Evolutionary conservation across 1,139 yeast species (phyloP), one percentile per base, ranked within the genome.

Genomic region (Sugiyamaella neomexicana): DNA sequence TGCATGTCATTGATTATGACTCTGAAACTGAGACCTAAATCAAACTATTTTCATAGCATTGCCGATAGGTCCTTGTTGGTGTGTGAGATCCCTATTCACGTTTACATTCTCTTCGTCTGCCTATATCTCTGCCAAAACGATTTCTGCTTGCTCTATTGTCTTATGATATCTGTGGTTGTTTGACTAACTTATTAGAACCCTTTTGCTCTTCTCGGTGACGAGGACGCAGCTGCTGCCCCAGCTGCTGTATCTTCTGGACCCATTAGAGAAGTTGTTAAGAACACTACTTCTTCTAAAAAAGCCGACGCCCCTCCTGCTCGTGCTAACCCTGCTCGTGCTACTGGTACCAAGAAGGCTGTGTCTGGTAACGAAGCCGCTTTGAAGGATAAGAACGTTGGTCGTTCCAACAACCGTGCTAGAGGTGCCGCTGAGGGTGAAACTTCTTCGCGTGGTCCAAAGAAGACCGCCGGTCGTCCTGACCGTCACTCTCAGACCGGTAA

Each of bases 311-410:
- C 96, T 61, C 96, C 96, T 68, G 75, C 91, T 66, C 85, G 80
- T 77, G 86, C 88, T 76, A 80, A 79, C 71, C 66, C 70, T 46
- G 75, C 70, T 45, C 62, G 65, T 56, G 72, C 72, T 45, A 63
- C 66, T 58, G 65, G 70, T 62, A 60, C 62, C 58, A 63, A 65
- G 61, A 70, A 77, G 75, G 78, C 85, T 70, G 76, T 83, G 57
- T 75, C 66, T 55, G 96, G 96, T 73, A 91, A 89, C 79, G 97
- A 90, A 71, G 96, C 89, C 68, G 96, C 95, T 62, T 76, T 85
- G 74, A 86, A 81, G 76, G 83, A 79, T 81, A 85, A 82, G 79
- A 69, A 74, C 70, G 82, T 78, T 60, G 84, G 84, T 64, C 79
- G 83, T 65, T 60, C 72, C 60, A 75, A 84, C 79, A 91, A 91